phyloP scores from a whole-genome alignment of 2,329 filamentous ascomycete species.

The Pyrenochaeta sp. region DNA sequence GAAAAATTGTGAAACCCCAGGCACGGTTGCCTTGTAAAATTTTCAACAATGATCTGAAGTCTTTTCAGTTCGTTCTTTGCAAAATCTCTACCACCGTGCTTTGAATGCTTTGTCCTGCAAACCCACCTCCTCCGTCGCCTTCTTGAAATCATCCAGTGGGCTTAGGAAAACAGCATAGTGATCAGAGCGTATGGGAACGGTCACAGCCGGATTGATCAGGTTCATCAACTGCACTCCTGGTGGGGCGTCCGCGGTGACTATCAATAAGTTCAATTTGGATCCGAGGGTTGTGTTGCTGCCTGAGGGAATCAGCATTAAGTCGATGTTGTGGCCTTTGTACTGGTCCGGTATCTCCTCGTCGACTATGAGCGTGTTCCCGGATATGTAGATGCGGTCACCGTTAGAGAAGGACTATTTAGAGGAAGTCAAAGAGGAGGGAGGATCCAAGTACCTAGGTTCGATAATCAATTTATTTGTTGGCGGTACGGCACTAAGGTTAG shows the following conservation, averaged over 20 bases:
- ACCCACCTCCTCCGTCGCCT: conserved; percentile 61
- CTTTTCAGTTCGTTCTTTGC: too few relatives aligned
- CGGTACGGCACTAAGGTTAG: conserved; percentile 64
- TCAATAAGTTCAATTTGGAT: conserved; percentile 65
- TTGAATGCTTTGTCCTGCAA: conserved; percentile 59
- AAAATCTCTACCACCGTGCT: too few relatives aligned
- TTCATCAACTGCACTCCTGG: conserved; percentile 68
- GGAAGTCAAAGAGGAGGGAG: conserved; percentile 14
- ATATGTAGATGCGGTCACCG: conserved; percentile 70
- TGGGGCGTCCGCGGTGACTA: conserved; percentile 73
- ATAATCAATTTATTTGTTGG: conserved; percentile 73
- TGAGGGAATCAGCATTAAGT: conserved; percentile 72
- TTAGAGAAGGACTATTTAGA: conserved; percentile 53
- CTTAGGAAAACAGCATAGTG: conserved; percentile 67
- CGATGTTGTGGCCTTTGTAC: conserved; percentile 63
- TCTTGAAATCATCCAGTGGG: conserved; percentile 67
- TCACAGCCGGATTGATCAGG: conserved; percentile 66
- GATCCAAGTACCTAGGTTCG: conserved; percentile 61
- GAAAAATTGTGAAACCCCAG: too few relatives aligned
- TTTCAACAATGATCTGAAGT: too few relatives aligned
- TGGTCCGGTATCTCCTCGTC: conserved; percentile 67
- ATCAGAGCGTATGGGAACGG: conserved; percentile 58
- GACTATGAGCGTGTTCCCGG: conserved; percentile 69
- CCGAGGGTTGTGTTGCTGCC: conserved; percentile 71
- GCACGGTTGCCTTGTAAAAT: too few relatives aligned